Base-by-base conservation (phyloP, 805 yeast genomes). In the Millerago galiae region DNA sequence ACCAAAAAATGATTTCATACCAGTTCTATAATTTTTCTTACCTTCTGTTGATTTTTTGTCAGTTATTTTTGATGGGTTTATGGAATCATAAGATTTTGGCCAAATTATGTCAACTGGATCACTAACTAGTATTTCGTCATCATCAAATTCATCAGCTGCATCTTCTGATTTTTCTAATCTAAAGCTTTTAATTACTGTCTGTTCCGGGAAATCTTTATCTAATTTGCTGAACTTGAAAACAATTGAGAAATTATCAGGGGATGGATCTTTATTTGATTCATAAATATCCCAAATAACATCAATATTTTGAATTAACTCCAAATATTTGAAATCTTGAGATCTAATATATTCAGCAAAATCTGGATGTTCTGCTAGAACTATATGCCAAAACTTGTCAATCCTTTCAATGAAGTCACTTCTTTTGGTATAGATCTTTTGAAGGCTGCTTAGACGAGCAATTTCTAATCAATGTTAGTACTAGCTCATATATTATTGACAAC, bases 331-430 rank as follows among this genome's bases (percentile, higher is more conserved):
- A 61, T 90, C 97, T 31, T 83, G 85, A 2, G 82, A 77, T 26
- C 79, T 72, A 15, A 90, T 67, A 59, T 76, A 87, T 48, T 89
- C 95, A 13, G 85, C 82, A 57, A 91, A 84, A 50, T 86, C 96
- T 40, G 84, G 83, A 54, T 83, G 83, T 56, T 85, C 87, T 2
- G 90, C 88, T 10, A 91, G 63, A 0, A 85, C 95, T 41, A 83
- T 75, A 54, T 84, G 82, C 98, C 98, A 91, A 61, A 91, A 89
- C 49, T 76, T 75, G 2, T 90, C 88, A 34, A 89, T 74, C 4
- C 68, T 59, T 5, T 52, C 43, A 13, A 81, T 67, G n/a, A 73
- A 62, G 7, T 54, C 66, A 18, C 85, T 70, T 51, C 97, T 69
- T 44, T 72, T 62, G 6, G 58, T 66, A 55, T 77, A 87, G 8